phyloP scores from a whole-genome alignment of 192 early-diverging fungal genomes.

The Linderina pennispora region DNA sequence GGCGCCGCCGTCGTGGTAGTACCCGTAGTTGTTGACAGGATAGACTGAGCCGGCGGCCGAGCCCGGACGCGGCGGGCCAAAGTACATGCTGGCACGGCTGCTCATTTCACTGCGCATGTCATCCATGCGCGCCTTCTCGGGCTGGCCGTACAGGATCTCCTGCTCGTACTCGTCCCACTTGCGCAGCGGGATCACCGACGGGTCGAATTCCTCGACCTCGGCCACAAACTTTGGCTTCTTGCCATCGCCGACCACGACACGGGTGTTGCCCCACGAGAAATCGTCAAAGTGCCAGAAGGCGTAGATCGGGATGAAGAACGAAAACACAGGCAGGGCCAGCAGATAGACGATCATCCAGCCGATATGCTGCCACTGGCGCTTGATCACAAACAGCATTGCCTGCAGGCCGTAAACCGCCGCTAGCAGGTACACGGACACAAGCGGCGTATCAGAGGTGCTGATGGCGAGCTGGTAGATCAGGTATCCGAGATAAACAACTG shows the following conservation, averaged over 20 bases:
- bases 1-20: slow-evolving; percentile 25
- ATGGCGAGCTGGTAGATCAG: slow-evolving; percentile 65
- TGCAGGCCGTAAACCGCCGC: slow-evolving; percentile 89
- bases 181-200: slow-evolving; percentile 68
- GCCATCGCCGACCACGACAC: slow-evolving; percentile 83
- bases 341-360: slow-evolving; percentile 99
- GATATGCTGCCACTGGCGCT: slow-evolving; percentile 90
- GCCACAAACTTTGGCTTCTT: slow-evolving; percentile 56
- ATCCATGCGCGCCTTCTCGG: slow-evolving; percentile 28
- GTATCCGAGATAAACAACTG: slow-evolving; percentile 86
- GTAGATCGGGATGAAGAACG: slow-evolving; percentile 84
- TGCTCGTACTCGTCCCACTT: slow-evolving; percentile 83
- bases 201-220: slow-evolving; percentile 73
- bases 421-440: slow-evolving; percentile 81
- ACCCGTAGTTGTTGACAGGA: slow-evolving; percentile 38
- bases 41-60: slow-evolving; percentile 43
- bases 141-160: slow-evolving; percentile 40
- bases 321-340: slow-evolving; percentile 87
- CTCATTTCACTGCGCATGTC: slow-evolving; percentile 48
- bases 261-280: slow-evolving; percentile 99
- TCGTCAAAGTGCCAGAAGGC: slow-evolving; percentile 99
- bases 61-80: slow-evolving; percentile 36
- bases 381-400: slow-evolving; percentile 82
- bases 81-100: slow-evolving; percentile 50
- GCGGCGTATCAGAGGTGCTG: slow-evolving; percentile 59